Percentiles rank a stretch among this genome's conserved stretches.
These are phyloP conservation scores for Xylaria bambusicola DNA, from an alignment of 495 filamentous ascomycete genomes.

Conservation along the genomic window DNA sequence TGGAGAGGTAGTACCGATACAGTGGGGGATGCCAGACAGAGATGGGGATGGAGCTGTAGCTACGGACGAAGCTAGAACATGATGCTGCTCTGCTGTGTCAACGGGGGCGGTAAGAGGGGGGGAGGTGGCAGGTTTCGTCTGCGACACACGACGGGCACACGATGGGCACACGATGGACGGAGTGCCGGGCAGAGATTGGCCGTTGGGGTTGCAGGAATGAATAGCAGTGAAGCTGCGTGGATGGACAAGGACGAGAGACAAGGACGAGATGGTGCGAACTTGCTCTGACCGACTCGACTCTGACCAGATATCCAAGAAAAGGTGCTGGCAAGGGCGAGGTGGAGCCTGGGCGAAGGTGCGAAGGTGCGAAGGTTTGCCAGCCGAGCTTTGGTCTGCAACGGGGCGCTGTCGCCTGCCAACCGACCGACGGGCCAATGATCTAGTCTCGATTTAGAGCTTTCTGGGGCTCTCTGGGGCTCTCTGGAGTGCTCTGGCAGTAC, in stretches of 20 bases:
- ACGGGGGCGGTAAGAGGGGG: not conserved
- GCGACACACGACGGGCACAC: not conserved
- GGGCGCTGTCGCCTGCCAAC: not conserved
- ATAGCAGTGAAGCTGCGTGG: not conserved
- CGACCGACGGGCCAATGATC: not conserved
- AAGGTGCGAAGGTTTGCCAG: not conserved
- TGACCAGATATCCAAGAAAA: conserved; percentile 20
- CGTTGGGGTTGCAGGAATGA: not conserved
- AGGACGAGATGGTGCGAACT: too few relatives aligned
- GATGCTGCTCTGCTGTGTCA: conserved; percentile 24
- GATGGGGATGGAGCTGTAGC: conserved; percentile 19
- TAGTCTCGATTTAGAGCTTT: conserved; percentile 3
- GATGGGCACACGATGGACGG: not conserved
- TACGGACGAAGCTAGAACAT: conserved; percentile 34
- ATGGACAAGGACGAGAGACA: not conserved
- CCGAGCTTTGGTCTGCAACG: not conserved
- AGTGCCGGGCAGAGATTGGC: not conserved
- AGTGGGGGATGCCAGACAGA: conserved; percentile 23
- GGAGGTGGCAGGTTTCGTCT: not conserved
- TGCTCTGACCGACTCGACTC: too few relatives aligned
- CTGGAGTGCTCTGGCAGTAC: too few relatives aligned
- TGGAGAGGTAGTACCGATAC: conserved; percentile 33
- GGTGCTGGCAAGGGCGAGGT: conserved; percentile 8
- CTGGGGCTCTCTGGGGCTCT: too few relatives aligned
- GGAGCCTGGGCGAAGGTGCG: too few relatives aligned